phyloP scores from a whole-genome alignment of 2,329 filamentous ascomycete species.

The Sclerotinia nivalis region DNA sequence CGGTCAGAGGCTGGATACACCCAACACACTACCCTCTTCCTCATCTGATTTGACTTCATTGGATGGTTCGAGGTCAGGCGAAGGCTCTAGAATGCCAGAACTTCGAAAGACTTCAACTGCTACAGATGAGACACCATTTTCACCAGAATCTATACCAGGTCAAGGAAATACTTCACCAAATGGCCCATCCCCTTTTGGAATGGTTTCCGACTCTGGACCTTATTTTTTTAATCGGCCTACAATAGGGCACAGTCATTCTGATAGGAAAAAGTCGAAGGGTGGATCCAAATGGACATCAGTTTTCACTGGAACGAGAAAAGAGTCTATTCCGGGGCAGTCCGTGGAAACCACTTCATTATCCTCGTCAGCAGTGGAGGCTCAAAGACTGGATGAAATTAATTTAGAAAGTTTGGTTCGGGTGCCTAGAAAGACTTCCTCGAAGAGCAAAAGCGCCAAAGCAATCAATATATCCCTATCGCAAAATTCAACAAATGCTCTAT shows the following conservation, averaged over 20 bases:
- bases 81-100: conserved; percentile 20
- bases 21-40: conserved; percentile 27
- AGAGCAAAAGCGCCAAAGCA: conserved; percentile 41
- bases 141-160: conserved; percentile 24
- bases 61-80: conserved; percentile 26
- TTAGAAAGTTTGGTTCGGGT: conserved; percentile 40
- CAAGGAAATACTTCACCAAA: conserved; percentile 24
- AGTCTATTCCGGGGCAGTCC: conserved; percentile 33
- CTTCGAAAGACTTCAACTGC: conserved; percentile 15
- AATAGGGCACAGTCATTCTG: conserved; percentile 7
- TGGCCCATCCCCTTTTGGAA: conserved; percentile 1
- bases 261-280: conserved; percentile 25
- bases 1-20: conserved; percentile 26
- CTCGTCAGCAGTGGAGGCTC: conserved; percentile 41
- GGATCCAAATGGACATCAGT: conserved; percentile 42
- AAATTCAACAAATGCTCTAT: conserved; percentile 44
- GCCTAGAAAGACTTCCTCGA: conserved; percentile 35
- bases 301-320: conserved; percentile 37
- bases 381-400: conserved; percentile 45
- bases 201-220: conserved; percentile 24
- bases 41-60: conserved; percentile 29
- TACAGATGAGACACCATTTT: conserved; percentile 26
- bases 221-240: conserved; percentile 27
- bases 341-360: conserved; percentile 45
- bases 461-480: conserved; percentile 45